Evolutionary conservation across 768 basidiomycete genomes (phyloP).

Genomic region (Mycena maculata): DNA sequence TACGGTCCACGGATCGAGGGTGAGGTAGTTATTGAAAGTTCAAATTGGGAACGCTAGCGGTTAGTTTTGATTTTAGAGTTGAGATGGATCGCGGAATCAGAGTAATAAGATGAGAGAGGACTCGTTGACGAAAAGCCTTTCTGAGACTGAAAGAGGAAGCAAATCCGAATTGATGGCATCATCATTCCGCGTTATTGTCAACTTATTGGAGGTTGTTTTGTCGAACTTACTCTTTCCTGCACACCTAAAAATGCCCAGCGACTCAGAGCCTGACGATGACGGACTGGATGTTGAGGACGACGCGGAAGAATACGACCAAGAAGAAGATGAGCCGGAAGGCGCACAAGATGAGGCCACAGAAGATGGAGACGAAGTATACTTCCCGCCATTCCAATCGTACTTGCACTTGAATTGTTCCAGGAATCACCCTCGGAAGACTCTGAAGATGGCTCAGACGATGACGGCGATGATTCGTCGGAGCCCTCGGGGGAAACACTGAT

Average conservation of each 20-base stretch:
- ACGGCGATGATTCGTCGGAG: constrained; percentile 64
- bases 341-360: constrained; percentile 71
- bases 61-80: no score
- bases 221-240: no score
- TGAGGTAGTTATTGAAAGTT: no score
- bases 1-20: no score
- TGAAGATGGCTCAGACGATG: constrained; percentile 59
- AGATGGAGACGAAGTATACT: constrained; percentile 70
- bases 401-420: constrained; percentile 40
- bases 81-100: no score
- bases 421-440: constrained; percentile 72
- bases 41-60: no score
- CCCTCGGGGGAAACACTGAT: constrained; percentile 45
- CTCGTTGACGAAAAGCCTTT: no score
- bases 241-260: constrained; percentile 58
- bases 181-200: no score
- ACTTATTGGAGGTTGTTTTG: no score
- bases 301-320: constrained; percentile 69
- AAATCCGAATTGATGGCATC: no score
- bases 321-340: constrained; percentile 55
- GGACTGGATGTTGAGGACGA: constrained; percentile 68
- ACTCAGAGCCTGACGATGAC: constrained; percentile 72
- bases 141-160: no score
- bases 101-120: no score
- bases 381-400: not conserved